phyloP scores from a whole-genome alignment of 352 stramenopile genomes.

The Globisporangium paddicum region DNA sequence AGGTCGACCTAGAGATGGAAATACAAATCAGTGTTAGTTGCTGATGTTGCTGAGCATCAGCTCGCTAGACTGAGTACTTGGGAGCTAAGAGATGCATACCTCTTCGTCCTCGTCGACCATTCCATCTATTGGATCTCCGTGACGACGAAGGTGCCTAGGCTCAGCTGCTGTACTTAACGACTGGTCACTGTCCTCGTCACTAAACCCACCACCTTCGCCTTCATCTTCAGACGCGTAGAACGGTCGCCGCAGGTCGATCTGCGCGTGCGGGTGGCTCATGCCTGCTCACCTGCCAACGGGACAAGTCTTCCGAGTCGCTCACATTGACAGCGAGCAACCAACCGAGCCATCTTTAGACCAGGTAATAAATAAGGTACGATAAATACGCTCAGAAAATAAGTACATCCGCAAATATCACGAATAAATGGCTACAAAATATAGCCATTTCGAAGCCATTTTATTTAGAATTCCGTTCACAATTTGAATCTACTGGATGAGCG shows the following conservation, averaged over 20 bases:
- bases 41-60: not conserved
- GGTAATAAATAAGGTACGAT: too few species aligned
- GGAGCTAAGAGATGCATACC: not conserved
- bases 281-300: not conserved
- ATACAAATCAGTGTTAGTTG: not conserved
- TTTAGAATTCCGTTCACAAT: not conserved
- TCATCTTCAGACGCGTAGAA: not conserved
- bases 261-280: conserved; percentile 6
- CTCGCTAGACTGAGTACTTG: not conserved
- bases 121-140: not conserved
- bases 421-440: not conserved
- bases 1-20: conserved; percentile 37
- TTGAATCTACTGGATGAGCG: not conserved
- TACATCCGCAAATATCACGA: too few species aligned
- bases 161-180: not conserved
- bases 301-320: not conserved
- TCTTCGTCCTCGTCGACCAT: conserved; percentile 22
- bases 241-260: conserved; percentile 1
- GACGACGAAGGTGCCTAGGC: not conserved
- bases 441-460: not conserved
- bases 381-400: too few species aligned
- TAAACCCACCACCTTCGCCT: not conserved
- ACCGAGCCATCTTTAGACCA: not conserved
- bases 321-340: too few species aligned
- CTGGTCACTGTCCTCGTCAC: not conserved